Percentiles rank a stretch among this genome's conserved stretches.
Evolutionary conservation across 2,329 filamentous ascomycete species (phyloP).

Genomic region (Plectosphaerella plurivora): DNA sequence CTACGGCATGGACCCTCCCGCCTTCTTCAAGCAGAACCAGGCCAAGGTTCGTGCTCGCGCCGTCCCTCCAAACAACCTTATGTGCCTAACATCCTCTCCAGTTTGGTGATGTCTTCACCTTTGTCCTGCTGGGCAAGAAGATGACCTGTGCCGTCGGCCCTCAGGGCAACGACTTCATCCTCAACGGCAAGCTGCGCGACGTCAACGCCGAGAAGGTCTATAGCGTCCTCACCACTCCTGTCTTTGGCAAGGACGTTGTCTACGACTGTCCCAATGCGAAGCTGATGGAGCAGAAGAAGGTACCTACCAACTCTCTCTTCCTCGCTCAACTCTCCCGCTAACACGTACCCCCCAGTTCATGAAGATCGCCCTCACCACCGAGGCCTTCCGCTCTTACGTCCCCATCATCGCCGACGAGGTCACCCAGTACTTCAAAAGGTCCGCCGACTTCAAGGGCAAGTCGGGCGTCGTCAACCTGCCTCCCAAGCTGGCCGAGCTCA

Average conservation of each 20-base stretch:
- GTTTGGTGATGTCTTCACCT: constrained; percentile 89
- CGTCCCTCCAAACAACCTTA: background rate
- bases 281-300: constrained; percentile 96
- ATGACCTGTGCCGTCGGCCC: constrained; percentile 82
- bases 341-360: constrained; percentile 53
- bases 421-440: constrained; percentile 65
- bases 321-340: constrained; percentile 5
- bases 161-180: constrained; percentile 82
- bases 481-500: constrained; percentile 77
- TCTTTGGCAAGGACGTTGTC: constrained; percentile 81
- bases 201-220: constrained; percentile 91
- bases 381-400: constrained; percentile 72
- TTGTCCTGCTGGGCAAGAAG: constrained; percentile 82
- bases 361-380: constrained; percentile 73
- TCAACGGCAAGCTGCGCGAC: constrained; percentile 87
- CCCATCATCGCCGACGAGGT: constrained; percentile 74
- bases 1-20: constrained; percentile 92
- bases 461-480: constrained; percentile 69
- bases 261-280: constrained; percentile 90
- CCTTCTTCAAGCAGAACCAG: constrained; percentile 74
- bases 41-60: constrained; percentile 59
- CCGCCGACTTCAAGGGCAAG: constrained; percentile 61
- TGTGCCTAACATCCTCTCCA: constrained; percentile 23
- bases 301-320: constrained; percentile 27
- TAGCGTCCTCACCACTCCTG: constrained; percentile 65